Evolutionary conservation across 2,329 filamentous ascomycete genomes (phyloP), one percentile per base, ranked within the genome.

Genomic region (Didymella lethalis): DNA sequence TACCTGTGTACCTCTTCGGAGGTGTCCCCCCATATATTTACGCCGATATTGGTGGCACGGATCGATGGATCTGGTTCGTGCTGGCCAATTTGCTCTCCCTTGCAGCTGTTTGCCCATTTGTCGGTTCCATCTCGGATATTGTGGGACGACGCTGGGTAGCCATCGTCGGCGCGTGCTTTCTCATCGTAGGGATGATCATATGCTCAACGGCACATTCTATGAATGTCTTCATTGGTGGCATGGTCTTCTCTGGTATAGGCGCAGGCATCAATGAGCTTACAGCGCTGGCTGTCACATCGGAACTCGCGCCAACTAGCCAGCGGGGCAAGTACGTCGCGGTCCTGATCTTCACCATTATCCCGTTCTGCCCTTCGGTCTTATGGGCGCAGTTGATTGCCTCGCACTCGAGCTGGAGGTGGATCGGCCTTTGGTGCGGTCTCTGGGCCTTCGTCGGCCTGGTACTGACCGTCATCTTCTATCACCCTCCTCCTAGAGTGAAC

Each of bases 251-350:
- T 16, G 88, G 88, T 3, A 78, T 86, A 7, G 88, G 88, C 34
- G 87, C 88, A 8, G 88, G 88, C 12, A 84, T 90, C 66, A 87
- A 87, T 65, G 88, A 90, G 71, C 76, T 90, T 40, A 90, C 87
- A 4, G 87, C 88, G 7, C 77, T 91, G 20, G 88, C 88, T 38
- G 88, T 84, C 25, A 88, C 87, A 1, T 85, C 87, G 1, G 88
- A 91, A 70, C 82, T 90, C 63, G 88, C 86, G 0, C 88, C 88
- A 2, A 86, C 85, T 6, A 78, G 82, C 5, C 86, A 89, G 75
- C 83, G 88, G 45, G 88, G 86, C 12, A 82, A 82, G 68, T 89
- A 89, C 68, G 84, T 88, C 31, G 84, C 85, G 4, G 73, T 82
- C 1, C 74, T 90, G 16, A 82, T 88, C 48, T 84, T 88, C 67